Evolutionary conservation across 2,329 filamentous ascomycete species (phyloP), one percentile per base, ranked within the genome.

Genomic region (Trichoderma atroviride): DNA sequence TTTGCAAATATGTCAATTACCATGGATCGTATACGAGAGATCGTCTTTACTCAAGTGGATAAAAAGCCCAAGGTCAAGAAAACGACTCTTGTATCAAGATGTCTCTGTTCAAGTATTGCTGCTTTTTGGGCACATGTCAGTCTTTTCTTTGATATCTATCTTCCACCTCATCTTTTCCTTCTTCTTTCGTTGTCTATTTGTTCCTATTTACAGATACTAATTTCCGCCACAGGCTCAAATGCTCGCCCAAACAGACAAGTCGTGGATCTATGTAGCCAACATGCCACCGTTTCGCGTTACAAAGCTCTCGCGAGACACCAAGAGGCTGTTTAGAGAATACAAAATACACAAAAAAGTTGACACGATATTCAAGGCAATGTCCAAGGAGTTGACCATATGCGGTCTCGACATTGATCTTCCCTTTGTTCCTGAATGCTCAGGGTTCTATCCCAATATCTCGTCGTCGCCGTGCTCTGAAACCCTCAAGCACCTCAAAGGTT

Each of bases 321-420:
- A 66, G 22, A 29, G 59, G 19, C 50, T 69, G 13, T 69, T 55
- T 50, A 62, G 62, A 57, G 69, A 71, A 40, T 69, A 65, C 67
- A 56, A 53, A 24, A n/a, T 65, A 10, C 69, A 69, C 55, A 50
- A 40, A 16, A 47, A 57, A 10, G 60, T 71, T 50, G 67, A 69
- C 7, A 37, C 69, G 22, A 58, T 50, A 40, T 66, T 71, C 55
- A 63, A 63, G 16, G n/a, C 43, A 50, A 56, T 69, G 55, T 58
- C 58, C 24, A 58, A 37, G 43, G 58, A 64, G 24, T 57, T 69
- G 22, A 5, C 31, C 16, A 35, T 37, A 40, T 50, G 43, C 55
- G 58, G 64, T 31, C 55, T 69, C 43, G 69, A 70, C 40, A 14
- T 70, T 33, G 69, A 70, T 47, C 66, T 70, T 43, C 69, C 69